Percentiles rank a stretch among this genome's conserved stretches.
Evolutionary conservation across 1,139 yeast species (phyloP).

Genomic region (Candida frijolesensis): DNA sequence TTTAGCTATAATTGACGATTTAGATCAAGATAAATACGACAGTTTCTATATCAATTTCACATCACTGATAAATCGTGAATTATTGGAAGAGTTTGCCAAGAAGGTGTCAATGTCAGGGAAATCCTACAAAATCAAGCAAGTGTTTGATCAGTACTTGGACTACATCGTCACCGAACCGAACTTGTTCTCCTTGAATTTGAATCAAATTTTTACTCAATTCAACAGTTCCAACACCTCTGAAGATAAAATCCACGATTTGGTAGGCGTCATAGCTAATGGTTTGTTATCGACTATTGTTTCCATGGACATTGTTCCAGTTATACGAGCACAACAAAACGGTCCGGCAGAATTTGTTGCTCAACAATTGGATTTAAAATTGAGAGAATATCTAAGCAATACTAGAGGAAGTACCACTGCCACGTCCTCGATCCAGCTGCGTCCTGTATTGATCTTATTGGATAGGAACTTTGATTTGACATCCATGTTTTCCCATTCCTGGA

Average conservation of each 20-base stretch:
- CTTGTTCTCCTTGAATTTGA: conserved; percentile 75
- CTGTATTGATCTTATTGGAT: conserved; percentile 81
- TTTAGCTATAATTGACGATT: conserved; percentile 66
- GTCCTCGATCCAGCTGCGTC: conserved; percentile 49
- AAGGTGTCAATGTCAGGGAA: conserved; percentile 73
- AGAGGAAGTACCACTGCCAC: conserved; percentile 46
- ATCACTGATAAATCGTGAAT: conserved; percentile 70
- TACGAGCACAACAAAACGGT: conserved; percentile 88
- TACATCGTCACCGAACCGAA: conserved; percentile 93
- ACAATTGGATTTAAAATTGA: conserved; percentile 74
- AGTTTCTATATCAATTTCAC: conserved; percentile 84
- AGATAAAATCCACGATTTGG: conserved; percentile 67
- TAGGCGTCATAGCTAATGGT: conserved; percentile 76
- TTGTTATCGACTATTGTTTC: conserved; percentile 80
- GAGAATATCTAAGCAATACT: conserved; percentile 82
- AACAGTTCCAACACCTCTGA: conserved; percentile 75
- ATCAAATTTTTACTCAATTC: conserved; percentile 65
- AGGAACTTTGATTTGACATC: conserved; percentile 88
- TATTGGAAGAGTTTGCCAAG: conserved; percentile 87
- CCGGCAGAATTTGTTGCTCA: conserved; percentile 95
- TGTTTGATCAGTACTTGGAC: conserved; percentile 90
- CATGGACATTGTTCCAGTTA: conserved; percentile 78
- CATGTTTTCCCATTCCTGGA: conserved; percentile 97
- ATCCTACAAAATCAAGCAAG: conserved; percentile 75
- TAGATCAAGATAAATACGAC: conserved; percentile 74